Conservation (phyloP, 2,329 filamentous ascomycete genomes). For the Monilinia fructigena region DNA sequence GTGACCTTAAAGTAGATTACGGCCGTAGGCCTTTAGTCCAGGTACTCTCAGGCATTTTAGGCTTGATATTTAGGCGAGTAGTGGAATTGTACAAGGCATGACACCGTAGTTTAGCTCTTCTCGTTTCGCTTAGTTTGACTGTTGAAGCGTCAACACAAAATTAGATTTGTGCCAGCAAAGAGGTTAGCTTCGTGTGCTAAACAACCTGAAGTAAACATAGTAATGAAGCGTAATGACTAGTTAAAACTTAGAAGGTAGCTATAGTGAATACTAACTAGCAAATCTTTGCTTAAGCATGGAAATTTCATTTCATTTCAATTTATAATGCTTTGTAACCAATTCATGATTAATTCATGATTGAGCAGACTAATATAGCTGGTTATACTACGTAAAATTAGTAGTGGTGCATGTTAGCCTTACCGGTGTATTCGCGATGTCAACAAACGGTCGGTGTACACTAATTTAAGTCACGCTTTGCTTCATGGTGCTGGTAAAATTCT, state of each 20-base stretch:
- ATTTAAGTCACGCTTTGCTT: not conserved
- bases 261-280: not conserved
- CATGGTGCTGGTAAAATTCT: no score
- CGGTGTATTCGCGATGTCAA: not conserved
- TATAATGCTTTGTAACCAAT: not conserved
- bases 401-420: not conserved
- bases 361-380: not conserved
- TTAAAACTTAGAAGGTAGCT: not conserved
- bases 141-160: not conserved
- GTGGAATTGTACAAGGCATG: not conserved
- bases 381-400: not conserved
- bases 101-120: not conserved
- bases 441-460: not conserved
- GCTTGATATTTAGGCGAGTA: not conserved
- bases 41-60: not conserved
- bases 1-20: not conserved
- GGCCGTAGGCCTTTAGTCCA: not conserved
- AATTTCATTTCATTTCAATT: constrained; percentile 17
- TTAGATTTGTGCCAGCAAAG: not conserved
- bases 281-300: constrained; percentile 2
- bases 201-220: not conserved
- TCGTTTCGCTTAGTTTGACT: not conserved
- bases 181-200: not conserved
- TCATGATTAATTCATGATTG: not conserved
- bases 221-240: not conserved